Conservation (phyloP, 805 yeast species). For the Candida vartiovaarae region DNA sequence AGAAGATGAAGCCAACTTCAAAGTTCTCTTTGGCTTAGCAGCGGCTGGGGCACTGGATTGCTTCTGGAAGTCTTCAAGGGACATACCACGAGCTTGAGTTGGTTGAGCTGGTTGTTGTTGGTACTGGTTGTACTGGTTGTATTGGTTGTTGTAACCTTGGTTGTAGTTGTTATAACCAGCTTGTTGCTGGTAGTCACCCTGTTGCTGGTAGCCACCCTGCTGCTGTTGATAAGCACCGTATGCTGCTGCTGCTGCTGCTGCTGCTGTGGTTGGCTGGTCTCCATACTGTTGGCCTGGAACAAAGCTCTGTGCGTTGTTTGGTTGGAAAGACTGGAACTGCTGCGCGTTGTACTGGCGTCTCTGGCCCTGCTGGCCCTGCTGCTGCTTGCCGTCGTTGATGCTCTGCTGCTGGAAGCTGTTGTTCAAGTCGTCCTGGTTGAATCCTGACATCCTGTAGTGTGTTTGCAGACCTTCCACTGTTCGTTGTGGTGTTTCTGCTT, state of each 20-base stretch:
- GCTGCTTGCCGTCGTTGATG: constrained; percentile 14
- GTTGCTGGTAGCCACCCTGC: constrained; percentile 6
- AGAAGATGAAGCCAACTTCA: constrained; percentile 59
- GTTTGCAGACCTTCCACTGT: too few species aligned
- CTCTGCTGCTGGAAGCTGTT: constrained; percentile 27
- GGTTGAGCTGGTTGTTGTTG: constrained; percentile 24
- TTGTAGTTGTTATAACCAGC: constrained; percentile 3
- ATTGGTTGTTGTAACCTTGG: constrained; percentile 10
- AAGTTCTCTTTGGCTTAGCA: constrained; percentile 44
- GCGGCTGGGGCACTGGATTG: constrained; percentile 31
- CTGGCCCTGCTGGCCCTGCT: constrained; percentile 18
- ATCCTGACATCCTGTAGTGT: constrained; percentile 16
- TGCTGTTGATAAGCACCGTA: constrained; percentile 3
- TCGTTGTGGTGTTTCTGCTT: too few species aligned
- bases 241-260: constrained; percentile 12
- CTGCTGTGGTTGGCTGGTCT: constrained; percentile 13
- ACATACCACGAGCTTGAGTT: constrained; percentile 46
- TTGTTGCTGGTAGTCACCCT: constrained; percentile 5
- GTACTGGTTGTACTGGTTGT: constrained; percentile 10
- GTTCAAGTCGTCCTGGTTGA: constrained; percentile 24
- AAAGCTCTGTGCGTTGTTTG: constrained; percentile 30
- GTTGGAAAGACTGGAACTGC: constrained; percentile 43
- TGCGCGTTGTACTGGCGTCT: constrained; percentile 42
- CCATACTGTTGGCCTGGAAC: constrained; percentile 32
- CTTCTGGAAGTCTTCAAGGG: constrained; percentile 76